These are phyloP conservation scores for Vararia minispora DNA, from an alignment of 768 basidiomycete genomes.

Conservation along the genomic window DNA sequence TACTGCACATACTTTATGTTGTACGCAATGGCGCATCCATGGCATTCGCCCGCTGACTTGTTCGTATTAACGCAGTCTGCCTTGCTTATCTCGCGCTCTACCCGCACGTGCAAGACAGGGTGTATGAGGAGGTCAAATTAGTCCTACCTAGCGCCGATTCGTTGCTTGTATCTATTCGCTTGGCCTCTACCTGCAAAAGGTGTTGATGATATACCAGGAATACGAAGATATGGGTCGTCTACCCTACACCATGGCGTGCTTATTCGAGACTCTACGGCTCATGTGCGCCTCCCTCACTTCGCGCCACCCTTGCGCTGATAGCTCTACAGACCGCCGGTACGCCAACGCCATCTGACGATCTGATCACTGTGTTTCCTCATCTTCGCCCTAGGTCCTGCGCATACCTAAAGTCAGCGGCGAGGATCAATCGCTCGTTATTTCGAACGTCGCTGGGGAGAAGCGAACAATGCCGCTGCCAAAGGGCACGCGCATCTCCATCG, in stretches of 20 bases:
- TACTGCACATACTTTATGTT: constrained; percentile 26
- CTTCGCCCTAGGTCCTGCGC: background rate
- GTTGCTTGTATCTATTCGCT: constrained; percentile 3
- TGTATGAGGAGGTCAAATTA: constrained; percentile 24
- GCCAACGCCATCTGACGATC: too few species aligned
- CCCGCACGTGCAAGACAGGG: constrained; percentile 29
- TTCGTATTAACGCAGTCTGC: too few species aligned
- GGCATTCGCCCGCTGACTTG: too few species aligned
- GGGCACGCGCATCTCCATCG: background rate
- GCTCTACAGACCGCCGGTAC: too few species aligned
- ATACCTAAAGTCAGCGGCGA: background rate
- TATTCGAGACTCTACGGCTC: constrained; percentile 41
- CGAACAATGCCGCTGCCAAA: background rate
- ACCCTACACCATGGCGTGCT: constrained; percentile 16
- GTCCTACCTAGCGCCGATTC: constrained; percentile 21
- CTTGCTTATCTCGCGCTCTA: constrained; percentile 31
- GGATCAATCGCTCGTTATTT: background rate
- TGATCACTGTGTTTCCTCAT: too few species aligned
- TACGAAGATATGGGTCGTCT: constrained; percentile 16
- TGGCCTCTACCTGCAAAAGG: too few species aligned
- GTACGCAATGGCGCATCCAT: too few species aligned
- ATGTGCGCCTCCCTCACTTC: too few species aligned
- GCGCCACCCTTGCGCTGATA: too few species aligned
- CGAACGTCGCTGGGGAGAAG: background rate
- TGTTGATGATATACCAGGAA: too few species aligned